Evolutionary conservation across 371 early-diverging fungal genomes (phyloP).

Genomic region (Rhizopus stolonifer): DNA sequence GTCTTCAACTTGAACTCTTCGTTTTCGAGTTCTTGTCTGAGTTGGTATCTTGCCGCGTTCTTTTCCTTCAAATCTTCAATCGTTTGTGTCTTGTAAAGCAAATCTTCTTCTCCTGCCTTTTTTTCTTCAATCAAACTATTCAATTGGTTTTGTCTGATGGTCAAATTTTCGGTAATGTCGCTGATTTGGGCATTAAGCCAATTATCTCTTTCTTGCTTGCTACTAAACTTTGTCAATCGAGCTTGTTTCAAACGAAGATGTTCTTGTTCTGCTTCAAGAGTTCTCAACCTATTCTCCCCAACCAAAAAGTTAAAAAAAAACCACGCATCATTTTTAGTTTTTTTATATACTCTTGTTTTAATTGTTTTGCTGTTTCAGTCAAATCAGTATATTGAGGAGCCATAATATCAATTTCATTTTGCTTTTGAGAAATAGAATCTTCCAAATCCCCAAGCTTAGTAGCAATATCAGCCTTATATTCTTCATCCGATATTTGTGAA

Average conservation of each 20-base stretch:
- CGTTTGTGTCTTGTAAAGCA: slow-evolving; percentile 31
- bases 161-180: slow-evolving; percentile 54
- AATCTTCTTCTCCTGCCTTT: slow-evolving; percentile 13
- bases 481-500: slow-evolving; percentile 41
- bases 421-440: slow-evolving; percentile 58
- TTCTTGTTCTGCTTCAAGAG: slow-evolving; percentile 51
- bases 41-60: slow-evolving; percentile 35
- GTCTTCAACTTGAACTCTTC: slow-evolving; percentile 26
- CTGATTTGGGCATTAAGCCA: slow-evolving; percentile 74
- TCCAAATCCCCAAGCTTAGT: slow-evolving; percentile 50
- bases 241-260: slow-evolving; percentile 82
- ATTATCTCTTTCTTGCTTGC: slow-evolving; percentile 69
- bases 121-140: slow-evolving; percentile 35
- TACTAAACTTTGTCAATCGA: slow-evolving; percentile 72
- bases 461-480: slow-evolving; percentile 39
- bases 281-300: slow-evolving; percentile 29
- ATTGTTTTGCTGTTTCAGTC: slow-evolving; percentile 37
- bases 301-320: too few species aligned
- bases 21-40: slow-evolving; percentile 32
- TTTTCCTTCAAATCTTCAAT: slow-evolving; percentile 48
- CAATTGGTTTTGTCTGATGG: slow-evolving; percentile 52
- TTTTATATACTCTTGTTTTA: slow-evolving; percentile 55
- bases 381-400: slow-evolving; percentile 57
- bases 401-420: slow-evolving; percentile 49
- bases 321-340: too few species aligned